A percentile compares a stretch with the other conserved stretches of the same genome.
phyloP scores from a whole-genome alignment of 2,329 filamentous ascomycete genomes.

The Apiospora rasikravindrae region DNA sequence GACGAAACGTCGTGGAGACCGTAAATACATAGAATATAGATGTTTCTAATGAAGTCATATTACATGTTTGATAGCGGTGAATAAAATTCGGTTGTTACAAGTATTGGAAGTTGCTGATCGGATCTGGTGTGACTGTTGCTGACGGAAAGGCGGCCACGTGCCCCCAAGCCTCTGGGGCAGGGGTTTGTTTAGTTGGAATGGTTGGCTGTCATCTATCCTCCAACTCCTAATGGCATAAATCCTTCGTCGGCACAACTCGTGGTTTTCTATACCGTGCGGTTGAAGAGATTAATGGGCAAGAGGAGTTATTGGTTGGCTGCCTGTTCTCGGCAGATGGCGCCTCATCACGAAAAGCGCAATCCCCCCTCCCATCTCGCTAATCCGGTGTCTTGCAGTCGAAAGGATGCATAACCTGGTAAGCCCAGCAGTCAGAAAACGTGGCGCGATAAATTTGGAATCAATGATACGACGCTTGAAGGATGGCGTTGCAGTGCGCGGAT shows the following conservation, averaged over 20 bases:
- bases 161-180: not conserved
- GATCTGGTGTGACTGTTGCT: slow-evolving; percentile 13
- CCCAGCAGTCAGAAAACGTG: not conserved
- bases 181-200: not conserved
- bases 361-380: slow-evolving; percentile 12
- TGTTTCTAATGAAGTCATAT: not conserved
- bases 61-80: not conserved
- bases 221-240: not conserved
- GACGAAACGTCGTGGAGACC: not conserved
- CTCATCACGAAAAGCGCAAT: not conserved
- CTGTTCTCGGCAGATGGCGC: not conserved
- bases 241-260: not conserved
- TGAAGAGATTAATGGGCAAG: not conserved
- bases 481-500: not conserved
- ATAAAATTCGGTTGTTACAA: not conserved
- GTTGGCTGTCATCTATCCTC: not conserved
- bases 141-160: slow-evolving; percentile 15
- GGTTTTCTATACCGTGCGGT: not conserved
- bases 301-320: not conserved
- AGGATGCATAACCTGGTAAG: not conserved
- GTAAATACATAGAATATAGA: not conserved
- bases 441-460: not conserved
- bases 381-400: not conserved
- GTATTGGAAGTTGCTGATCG: not conserved
- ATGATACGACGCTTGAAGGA: not conserved